phyloP scores from a whole-genome alignment of 108 stramenopile species.

The Nitzschia palea region DNA sequence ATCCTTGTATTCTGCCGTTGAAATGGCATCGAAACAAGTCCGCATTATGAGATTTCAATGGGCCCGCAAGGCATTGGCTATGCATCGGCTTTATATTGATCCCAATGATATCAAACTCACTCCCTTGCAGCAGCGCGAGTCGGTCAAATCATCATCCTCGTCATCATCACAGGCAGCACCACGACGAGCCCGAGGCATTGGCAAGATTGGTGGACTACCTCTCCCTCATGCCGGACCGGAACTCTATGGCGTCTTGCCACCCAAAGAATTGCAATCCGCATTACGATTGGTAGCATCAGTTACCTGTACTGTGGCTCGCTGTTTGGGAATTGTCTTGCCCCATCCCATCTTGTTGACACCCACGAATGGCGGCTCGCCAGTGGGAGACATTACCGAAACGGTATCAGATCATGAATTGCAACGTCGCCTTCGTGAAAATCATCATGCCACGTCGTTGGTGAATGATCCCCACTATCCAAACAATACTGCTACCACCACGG shows the following conservation, averaged over 20 bases:
- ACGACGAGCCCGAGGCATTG: conserved; percentile 62
- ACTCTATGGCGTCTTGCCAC: conserved; percentile 74
- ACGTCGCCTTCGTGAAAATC: conserved; percentile 6
- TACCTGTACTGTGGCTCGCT: conserved; percentile 65
- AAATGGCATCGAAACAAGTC: conserved; percentile 42
- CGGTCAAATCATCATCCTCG: conserved; percentile 2
- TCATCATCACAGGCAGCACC: background rate
- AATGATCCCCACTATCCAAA: background rate
- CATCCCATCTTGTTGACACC: conserved; percentile 67
- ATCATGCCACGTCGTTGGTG: conserved; percentile 2
- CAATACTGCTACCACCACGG: background rate
- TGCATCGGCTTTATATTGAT: conserved; percentile 71
- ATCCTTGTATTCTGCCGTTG: conserved; percentile 26
- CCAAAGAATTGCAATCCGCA: conserved; percentile 63
- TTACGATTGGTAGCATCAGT: conserved; percentile 73
- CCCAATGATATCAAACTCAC: conserved; percentile 36
- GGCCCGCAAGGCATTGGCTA: conserved; percentile 67
- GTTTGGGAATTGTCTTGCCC: conserved; percentile 73
- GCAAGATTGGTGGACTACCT: conserved; percentile 77
- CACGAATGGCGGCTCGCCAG: background rate
- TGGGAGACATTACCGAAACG: conserved; percentile 28
- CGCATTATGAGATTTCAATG: conserved; percentile 59
- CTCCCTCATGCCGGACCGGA: conserved; percentile 82
- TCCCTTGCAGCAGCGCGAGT: conserved; percentile 20
- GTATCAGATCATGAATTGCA: conserved; percentile 16